Base-by-base conservation (phyloP, 306 rosid species). In the Citrullus amarus region DNA sequence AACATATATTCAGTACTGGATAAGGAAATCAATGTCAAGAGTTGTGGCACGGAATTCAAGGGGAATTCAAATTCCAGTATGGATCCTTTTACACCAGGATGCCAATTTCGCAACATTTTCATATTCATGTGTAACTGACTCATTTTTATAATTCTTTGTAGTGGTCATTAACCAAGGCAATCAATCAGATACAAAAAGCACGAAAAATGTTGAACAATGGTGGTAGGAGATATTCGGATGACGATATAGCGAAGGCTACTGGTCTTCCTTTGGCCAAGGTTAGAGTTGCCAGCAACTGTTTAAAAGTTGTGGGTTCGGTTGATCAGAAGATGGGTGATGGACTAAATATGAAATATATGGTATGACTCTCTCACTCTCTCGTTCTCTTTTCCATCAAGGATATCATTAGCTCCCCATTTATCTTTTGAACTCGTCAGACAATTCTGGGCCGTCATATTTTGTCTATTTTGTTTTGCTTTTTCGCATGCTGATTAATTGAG, bases 1-100 rank as follows among this genome's bases (percentile, higher is more conserved):
- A 76, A 94, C 98, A 48, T 94, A 94, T 83, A 96, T 88, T 56
- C 96, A 91, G 55, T 92, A 88, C 83, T 94, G 98, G 98, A 91
- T 92, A 79, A 89, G 93, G 86, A 92, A 88, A 83, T 86, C 97
- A 61, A 90, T 95, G 91, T 92, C 90, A 51, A 88, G 77, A 82
- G 82, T 88, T 87, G 91, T 91, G 85, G 82, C 89, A 20, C 86
- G 73, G 44, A 85, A 86, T 83, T 86, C 95, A 6, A 90, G 93
- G 61, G 93, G 94, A 80, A 85, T 95, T 39, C 79, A 82, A 78
- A 57, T 95, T 84, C 96, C 96, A 50, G 98, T 95, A 92, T 54
- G 89, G 48, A 18, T 87, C 74, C 58, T 72, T 84, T 68, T 82
- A 61, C 74, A 22, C 70, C 63, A 41, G 44, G 63, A 63, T 22